phyloP scores from a whole-genome alignment of 176 grass and related monocot species.

The Avena sativa region DNA sequence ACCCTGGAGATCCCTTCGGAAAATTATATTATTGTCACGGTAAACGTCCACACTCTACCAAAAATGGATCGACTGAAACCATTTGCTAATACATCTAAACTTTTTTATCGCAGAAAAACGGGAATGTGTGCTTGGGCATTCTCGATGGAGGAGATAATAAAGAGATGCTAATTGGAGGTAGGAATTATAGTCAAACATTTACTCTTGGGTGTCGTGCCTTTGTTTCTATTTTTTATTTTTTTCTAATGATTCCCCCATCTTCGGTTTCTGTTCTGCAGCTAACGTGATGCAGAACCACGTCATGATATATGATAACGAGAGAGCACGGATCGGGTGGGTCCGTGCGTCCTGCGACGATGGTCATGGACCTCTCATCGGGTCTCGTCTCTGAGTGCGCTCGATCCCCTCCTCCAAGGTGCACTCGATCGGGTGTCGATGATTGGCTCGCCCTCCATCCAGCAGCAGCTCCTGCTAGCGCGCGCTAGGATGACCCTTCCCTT shows the following conservation, averaged over 20 bases:
- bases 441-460: too few relatives aligned
- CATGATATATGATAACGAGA: constrained; percentile 3
- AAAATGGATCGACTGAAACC: neutral
- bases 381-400: neutral
- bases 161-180: neutral
- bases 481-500: too few relatives aligned
- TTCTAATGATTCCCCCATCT: neutral
- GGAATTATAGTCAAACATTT: neutral
- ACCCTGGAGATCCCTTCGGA: neutral
- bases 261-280: neutral
- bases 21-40: too few relatives aligned
- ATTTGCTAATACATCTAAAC: neutral
- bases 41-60: neutral
- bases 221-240: neutral
- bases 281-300: neutral
- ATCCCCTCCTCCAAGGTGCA: too few relatives aligned
- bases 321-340: neutral
- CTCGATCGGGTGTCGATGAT: too few relatives aligned
- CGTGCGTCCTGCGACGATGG: neutral
- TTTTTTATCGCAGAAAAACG: neutral
- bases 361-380: neutral
- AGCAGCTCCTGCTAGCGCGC: too few relatives aligned
- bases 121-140: constrained; percentile 13
- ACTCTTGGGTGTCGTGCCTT: neutral
- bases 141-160: neutral